Percentiles rank a stretch among this genome's conserved stretches.
phyloP scores from a whole-genome alignment of 2,329 filamentous ascomycete species.

The Xenoacremonium recifei region DNA sequence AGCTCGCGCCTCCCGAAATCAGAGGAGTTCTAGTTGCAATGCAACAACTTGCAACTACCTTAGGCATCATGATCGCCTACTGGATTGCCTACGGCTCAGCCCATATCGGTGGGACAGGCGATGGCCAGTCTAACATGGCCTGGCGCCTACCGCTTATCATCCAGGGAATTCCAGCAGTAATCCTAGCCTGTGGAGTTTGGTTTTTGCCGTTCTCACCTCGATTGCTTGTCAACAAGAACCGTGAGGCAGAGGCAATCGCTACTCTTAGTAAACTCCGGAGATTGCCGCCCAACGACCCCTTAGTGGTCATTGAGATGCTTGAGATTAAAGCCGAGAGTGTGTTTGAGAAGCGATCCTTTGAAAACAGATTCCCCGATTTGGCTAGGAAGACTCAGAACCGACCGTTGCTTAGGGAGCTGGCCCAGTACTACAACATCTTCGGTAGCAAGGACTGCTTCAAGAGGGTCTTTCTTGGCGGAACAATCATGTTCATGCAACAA shows the following conservation, averaged over 20 bases:
- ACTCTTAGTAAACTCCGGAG: slow-evolving; percentile 64
- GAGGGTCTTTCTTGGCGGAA: slow-evolving; percentile 62
- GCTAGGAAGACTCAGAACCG: slow-evolving; percentile 62
- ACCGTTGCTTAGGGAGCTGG: slow-evolving; percentile 60
- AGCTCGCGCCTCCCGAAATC: slow-evolving; percentile 60
- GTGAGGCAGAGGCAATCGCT: slow-evolving; percentile 64
- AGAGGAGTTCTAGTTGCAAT: slow-evolving; percentile 61
- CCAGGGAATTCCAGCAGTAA: slow-evolving; percentile 34
- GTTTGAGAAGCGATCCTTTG: slow-evolving; percentile 70
- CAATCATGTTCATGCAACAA: slow-evolving; percentile 59
- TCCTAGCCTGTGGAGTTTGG: slow-evolving; percentile 68
- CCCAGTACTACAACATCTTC: too few relatives aligned
- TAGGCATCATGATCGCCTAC: slow-evolving; percentile 40
- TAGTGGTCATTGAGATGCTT: slow-evolving; percentile 74
- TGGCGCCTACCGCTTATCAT: slow-evolving; percentile 41
- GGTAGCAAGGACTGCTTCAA: too few relatives aligned
- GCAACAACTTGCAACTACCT: slow-evolving; percentile 47
- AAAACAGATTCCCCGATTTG: slow-evolving; percentile 66
- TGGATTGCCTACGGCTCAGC: slow-evolving; percentile 41
- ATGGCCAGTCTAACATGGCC: slow-evolving; percentile 37
- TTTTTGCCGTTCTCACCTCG: slow-evolving; percentile 78
- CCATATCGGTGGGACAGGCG: slow-evolving; percentile 42
- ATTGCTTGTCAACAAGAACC: slow-evolving; percentile 69
- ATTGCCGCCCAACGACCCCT: slow-evolving; percentile 60
- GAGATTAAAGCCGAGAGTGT: slow-evolving; percentile 78